Evolutionary conservation across 805 yeast genomes (phyloP), one percentile per base, ranked within the genome.

Genomic region (Sugiyamaella smithiae): DNA sequence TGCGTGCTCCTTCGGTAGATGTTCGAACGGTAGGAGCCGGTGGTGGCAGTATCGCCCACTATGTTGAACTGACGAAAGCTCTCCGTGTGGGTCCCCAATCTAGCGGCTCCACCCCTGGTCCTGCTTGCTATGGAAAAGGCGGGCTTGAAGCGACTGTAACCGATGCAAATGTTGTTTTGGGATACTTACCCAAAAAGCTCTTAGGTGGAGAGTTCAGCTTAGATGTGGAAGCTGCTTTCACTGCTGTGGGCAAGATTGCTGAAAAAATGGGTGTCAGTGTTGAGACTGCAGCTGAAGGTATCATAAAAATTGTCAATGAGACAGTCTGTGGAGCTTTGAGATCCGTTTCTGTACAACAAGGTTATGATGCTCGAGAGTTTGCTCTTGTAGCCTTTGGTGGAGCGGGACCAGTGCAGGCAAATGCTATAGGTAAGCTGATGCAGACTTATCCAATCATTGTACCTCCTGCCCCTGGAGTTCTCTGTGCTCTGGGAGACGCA

Each of bases 301-400:
- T 29, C 33, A 29, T 29, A 29, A 29, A 29, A 29, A 7, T 29
- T 29, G 33, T 29, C 5, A 29, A 29, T 7, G 33, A 29, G 33
- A 29, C 33, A n/a, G 33, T 29, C 14, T 29, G 33, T 29, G 33
- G 33, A n/a, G 33, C 33, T 29, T 29, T 29, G 8, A 29, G 33
- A 29, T 29, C 33, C 8, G 33, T 29, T 16, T 29, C 33, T 6
- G 33, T 29, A 4, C 33, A 29, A 16, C 33, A 29, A 29, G 33
- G 33, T 7, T 29, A 29, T 16, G 33, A 29, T 29, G 33, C 7
- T 29, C 33, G 33, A 29, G 33, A 29, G 33, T 29, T 29, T 6
- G 33, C 33, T n/a, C 7, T 29, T n/a, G 33, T 29, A 16, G 33
- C 33, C 8, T 29, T 29, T 29, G 33, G 33, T 4, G 33, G 33